phyloP scores from a whole-genome alignment of 2,329 filamentous ascomycete species.

The Fusarium coicis region DNA sequence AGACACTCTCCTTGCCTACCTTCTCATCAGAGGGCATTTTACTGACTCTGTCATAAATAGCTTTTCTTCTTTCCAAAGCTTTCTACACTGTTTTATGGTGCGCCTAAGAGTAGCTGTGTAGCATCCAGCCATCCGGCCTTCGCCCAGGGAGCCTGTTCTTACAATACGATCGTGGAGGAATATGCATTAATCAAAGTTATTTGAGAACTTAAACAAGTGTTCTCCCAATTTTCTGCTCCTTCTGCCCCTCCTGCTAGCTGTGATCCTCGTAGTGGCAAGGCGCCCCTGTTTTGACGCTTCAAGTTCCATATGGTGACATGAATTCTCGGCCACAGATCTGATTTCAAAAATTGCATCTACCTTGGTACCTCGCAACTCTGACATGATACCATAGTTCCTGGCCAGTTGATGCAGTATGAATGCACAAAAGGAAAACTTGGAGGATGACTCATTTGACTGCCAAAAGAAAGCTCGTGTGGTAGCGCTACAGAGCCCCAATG shows the following conservation, averaged over 20 bases:
- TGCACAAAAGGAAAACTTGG: no score
- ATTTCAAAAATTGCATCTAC: background rate
- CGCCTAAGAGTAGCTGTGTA: background rate
- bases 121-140: background rate
- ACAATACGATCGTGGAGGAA: background rate
- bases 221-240: background rate
- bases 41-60: background rate
- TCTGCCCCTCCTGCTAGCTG: background rate
- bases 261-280: background rate
- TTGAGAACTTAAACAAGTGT: background rate
- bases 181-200: background rate
- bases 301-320: background rate
- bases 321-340: background rate
- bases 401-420: rapidly evolving
- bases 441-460: background rate
- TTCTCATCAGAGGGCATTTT: background rate
- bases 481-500: background rate
- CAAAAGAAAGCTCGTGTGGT: background rate
- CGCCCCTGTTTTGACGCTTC: background rate
- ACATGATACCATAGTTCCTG: background rate
- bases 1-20: background rate
- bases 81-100: background rate
- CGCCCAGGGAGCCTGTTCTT: background rate
- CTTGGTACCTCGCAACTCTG: background rate
- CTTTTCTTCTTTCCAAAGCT: background rate